phyloP scores from a whole-genome alignment of 2,329 filamentous ascomycete genomes.

The Tympanopsis confertula region DNA sequence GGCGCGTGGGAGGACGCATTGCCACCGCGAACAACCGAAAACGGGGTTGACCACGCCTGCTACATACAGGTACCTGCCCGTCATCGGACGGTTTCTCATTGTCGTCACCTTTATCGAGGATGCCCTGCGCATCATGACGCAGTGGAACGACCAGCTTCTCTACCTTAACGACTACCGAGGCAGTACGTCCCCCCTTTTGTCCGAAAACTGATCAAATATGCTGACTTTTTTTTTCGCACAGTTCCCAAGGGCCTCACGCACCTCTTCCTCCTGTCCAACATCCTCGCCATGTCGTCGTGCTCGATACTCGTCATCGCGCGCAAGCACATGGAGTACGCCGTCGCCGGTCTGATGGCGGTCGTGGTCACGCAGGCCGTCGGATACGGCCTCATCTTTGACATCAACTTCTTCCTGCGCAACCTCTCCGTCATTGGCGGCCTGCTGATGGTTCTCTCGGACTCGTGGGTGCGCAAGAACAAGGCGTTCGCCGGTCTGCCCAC shows the following conservation, averaged over 20 bases:
- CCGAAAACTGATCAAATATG: background rate
- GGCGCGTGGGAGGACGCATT: background rate
- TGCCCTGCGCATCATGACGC: slow-evolving; percentile 86
- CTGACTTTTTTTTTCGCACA: slow-evolving; percentile 5
- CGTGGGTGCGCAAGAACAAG: slow-evolving; percentile 95
- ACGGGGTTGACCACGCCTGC: slow-evolving; percentile 11
- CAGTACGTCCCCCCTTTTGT: slow-evolving; percentile 48
- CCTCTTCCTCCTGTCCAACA: slow-evolving; percentile 81
- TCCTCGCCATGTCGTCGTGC: slow-evolving; percentile 74
- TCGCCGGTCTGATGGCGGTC: slow-evolving; percentile 77
- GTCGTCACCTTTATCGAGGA: slow-evolving; percentile 98
- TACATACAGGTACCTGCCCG: slow-evolving; percentile 67
- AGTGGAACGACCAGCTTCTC: slow-evolving; percentile 89
- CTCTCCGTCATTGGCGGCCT: slow-evolving; percentile 93
- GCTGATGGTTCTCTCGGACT: slow-evolving; percentile 95
- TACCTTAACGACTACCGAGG: slow-evolving; percentile 87
- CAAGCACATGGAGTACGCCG: slow-evolving; percentile 87
- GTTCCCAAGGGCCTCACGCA: slow-evolving; percentile 84
- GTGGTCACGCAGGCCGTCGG: slow-evolving; percentile 89
- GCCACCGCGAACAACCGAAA: background rate
- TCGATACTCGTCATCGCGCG: slow-evolving; percentile 80
- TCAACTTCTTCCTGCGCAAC: slow-evolving; percentile 99
- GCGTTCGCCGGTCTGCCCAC: slow-evolving; percentile 87
- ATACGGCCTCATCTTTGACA: slow-evolving; percentile 95
- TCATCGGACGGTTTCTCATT: slow-evolving; percentile 92